These are phyloP conservation scores for Dioszegia hungarica DNA, from an alignment of 768 basidiomycete genomes.

Conservation along the genomic window DNA sequence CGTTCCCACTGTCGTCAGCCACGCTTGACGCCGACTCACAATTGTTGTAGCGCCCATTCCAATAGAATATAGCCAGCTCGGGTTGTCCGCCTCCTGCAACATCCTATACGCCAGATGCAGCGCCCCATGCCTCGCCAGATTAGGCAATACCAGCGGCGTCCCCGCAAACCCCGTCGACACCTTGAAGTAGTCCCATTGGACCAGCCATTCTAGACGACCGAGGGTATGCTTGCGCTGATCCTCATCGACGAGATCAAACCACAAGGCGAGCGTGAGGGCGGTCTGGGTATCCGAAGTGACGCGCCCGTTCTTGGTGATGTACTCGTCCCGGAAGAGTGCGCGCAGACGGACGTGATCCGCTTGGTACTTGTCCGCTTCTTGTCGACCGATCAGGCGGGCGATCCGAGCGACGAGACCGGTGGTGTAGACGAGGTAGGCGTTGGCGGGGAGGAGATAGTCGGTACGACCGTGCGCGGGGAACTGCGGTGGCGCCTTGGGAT, in stretches of 20 bases:
- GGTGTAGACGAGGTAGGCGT: conserved; percentile 31
- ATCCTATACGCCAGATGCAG: conserved; percentile 39
- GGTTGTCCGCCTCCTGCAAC: conserved; percentile 34
- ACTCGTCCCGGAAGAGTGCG: conserved; percentile 20
- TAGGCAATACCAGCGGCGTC: conserved; percentile 37
- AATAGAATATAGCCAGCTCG: conserved; percentile 35
- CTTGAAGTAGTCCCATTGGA: conserved; percentile 27
- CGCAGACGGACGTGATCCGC: background rate
- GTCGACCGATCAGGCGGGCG: conserved; percentile 12
- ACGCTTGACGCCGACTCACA: too few species aligned
- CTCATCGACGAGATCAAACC: conserved; percentile 34
- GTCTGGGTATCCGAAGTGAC: conserved; percentile 39
- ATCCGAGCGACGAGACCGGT: conserved; percentile 18
- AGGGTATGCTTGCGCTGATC: conserved; percentile 3
- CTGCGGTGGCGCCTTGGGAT: conserved; percentile 32
- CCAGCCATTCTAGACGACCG: conserved; percentile 21
- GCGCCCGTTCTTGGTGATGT: conserved; percentile 30
- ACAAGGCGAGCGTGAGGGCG: conserved; percentile 33
- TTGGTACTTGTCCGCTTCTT: background rate
- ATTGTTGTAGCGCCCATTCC: conserved; percentile 29
- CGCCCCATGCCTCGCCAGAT: conserved; percentile 22
- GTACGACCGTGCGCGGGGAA: conserved; percentile 22
- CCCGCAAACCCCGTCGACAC: conserved; percentile 45
- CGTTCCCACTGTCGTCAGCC: conserved; percentile 36
- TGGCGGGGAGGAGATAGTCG: conserved; percentile 17